Conservation (phyloP, 2,329 filamentous ascomycete species). For the Chrysoporthe puriensis region DNA sequence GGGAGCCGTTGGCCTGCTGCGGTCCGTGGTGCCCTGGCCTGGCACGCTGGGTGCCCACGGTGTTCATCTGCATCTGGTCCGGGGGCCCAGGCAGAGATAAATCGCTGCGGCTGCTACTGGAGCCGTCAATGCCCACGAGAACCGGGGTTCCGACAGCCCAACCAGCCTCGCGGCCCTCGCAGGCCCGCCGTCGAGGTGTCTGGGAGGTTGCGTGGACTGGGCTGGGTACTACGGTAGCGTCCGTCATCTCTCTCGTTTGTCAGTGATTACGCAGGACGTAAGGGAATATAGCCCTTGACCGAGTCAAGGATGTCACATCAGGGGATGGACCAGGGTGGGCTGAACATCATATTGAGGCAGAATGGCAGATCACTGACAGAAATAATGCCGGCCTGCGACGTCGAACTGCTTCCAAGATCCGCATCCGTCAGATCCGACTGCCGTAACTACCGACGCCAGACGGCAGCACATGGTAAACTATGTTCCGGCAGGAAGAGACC, state of each 20-base stretch:
- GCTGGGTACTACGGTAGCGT: background rate
- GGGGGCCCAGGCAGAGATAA: background rate
- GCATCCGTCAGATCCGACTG: conserved; percentile 10
- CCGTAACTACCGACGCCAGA: conserved; percentile 6
- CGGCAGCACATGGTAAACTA: background rate
- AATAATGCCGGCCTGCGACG: background rate
- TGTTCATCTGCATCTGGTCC: background rate
- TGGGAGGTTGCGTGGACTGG: no score
- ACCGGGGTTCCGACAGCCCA: background rate
- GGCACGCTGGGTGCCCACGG: background rate
- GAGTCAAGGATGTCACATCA: background rate
- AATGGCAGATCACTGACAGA: background rate
- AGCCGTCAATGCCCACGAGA: background rate
- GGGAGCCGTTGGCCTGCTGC: background rate
- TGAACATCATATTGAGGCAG: background rate
- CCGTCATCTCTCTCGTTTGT: conserved; percentile 14
- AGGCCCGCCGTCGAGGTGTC: background rate
- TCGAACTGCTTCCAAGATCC: background rate
- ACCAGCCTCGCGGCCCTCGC: background rate
- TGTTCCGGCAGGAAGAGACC: background rate
- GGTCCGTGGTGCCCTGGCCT: conserved; percentile 1
- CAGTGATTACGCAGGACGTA: conserved; percentile 14
- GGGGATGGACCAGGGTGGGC: background rate
- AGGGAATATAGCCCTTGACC: background rate
- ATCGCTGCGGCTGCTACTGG: background rate